Conservation (phyloP, 805 yeast genomes). For the Teunomyces gatunensis region DNA sequence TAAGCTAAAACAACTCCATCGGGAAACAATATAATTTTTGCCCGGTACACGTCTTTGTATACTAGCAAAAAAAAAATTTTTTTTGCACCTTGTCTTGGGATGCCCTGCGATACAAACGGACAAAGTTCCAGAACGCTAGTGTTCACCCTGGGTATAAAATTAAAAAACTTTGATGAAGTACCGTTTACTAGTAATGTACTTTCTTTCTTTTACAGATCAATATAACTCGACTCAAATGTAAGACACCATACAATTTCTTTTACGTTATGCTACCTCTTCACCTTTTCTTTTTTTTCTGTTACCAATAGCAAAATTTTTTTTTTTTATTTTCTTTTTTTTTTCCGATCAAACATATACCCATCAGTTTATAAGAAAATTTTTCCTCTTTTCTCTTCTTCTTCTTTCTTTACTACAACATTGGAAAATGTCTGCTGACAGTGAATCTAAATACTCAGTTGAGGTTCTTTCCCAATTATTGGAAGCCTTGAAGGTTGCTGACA, state of each 20-base stretch:
- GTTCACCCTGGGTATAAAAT: not conserved
- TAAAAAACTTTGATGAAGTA: too few species aligned
- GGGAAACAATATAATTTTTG: not conserved
- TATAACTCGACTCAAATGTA: not conserved
- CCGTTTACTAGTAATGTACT: too few species aligned
- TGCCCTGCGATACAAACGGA: not conserved
- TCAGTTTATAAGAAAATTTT: slow-evolving; percentile 2
- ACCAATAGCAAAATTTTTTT: not conserved
- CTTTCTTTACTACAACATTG: slow-evolving; percentile 23
- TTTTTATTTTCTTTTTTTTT: not conserved
- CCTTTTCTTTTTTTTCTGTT: not conserved
- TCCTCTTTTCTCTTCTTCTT: slow-evolving; percentile 7
- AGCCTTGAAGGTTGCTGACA: slow-evolving; percentile 91
- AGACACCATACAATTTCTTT: not conserved
- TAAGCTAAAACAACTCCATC: not conserved
- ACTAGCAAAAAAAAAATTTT: not conserved
- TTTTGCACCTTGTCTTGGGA: slow-evolving; percentile 1
- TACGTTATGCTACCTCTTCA: not conserved
- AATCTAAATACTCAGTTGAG: slow-evolving; percentile 63
- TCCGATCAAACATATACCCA: not conserved
- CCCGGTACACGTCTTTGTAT: not conserved
- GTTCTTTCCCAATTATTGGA: slow-evolving; percentile 92
- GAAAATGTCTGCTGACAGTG: slow-evolving; percentile 54
- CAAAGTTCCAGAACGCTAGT: not conserved
- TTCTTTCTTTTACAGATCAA: too few species aligned